These are phyloP conservation scores for Phytophthora syringae DNA, from an alignment of 352 stramenopile species.

Conservation along the genomic window DNA sequence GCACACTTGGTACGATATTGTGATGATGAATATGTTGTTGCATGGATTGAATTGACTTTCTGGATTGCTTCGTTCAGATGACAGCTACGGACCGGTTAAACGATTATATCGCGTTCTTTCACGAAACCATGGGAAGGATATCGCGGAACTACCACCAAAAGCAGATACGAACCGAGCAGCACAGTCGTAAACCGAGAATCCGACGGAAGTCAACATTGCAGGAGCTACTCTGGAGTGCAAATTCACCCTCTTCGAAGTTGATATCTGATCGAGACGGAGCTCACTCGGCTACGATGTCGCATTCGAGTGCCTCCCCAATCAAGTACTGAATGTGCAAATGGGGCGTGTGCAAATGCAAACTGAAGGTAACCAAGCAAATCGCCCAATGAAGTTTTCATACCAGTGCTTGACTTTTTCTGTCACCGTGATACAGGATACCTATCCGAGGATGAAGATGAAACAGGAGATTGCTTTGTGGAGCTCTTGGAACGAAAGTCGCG, in stretches of 20 bases:
- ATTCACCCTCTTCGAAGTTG: slow-evolving; percentile 6
- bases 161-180: slow-evolving; percentile 24
- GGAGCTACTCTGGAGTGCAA: slow-evolving; percentile 31
- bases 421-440: slow-evolving; percentile 5
- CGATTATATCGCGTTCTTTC: slow-evolving; percentile 82
- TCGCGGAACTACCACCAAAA: slow-evolving; percentile 57
- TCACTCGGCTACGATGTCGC: slow-evolving; percentile 10
- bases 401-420: neutral
- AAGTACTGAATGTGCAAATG: slow-evolving; percentile 42
- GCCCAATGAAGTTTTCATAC: neutral
- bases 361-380: slow-evolving; percentile 19
- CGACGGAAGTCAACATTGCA: slow-evolving; percentile 41
- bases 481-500: slow-evolving; percentile 59
- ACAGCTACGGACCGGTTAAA: slow-evolving; percentile 66
- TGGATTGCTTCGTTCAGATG: slow-evolving; percentile 46
- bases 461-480: slow-evolving; percentile 60
- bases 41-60: neutral
- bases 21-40: neutral
- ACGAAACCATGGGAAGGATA: slow-evolving; percentile 72
- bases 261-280: slow-evolving; percentile 22
- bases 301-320: slow-evolving; percentile 17
- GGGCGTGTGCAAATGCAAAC: slow-evolving; percentile 35
- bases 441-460: slow-evolving; percentile 37
- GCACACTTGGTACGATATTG: slow-evolving; percentile 60
- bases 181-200: slow-evolving; percentile 24